These are phyloP conservation scores for Scutellaria baicalensis DNA, from an alignment of 257 asterid genomes.

Conservation along the genomic window DNA sequence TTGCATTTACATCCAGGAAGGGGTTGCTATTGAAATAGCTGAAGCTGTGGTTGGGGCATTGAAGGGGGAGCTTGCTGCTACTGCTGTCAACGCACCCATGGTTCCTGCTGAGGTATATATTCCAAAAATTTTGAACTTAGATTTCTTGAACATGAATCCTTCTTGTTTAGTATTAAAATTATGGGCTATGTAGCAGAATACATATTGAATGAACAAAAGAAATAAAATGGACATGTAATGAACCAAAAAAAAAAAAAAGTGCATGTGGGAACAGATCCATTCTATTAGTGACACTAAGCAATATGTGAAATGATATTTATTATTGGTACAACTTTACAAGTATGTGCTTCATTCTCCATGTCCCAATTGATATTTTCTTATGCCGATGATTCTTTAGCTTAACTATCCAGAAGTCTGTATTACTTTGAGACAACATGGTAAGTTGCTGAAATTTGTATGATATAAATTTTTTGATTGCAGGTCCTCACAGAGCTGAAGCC, in stretches of 20 bases:
- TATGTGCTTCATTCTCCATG: neutral
- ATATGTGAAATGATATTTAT: no score
- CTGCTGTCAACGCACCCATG: conserved; percentile 98
- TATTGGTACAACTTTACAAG: no score
- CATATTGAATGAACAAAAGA: neutral
- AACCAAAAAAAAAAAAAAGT: no score
- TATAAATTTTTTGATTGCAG: conserved; percentile 27
- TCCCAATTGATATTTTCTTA: neutral
- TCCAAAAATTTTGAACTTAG: neutral
- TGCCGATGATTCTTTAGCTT: neutral
- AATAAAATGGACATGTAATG: neutral
- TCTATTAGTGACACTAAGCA: no score
- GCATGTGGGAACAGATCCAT: no score
- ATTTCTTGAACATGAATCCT: neutral
- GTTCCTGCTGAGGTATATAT: conserved; percentile 77
- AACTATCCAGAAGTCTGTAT: neutral
- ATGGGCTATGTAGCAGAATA: neutral
- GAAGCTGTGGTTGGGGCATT: conserved; percentile 97
- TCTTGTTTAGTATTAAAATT: neutral
- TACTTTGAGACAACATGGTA: neutral
- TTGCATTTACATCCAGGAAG: conserved; percentile 54
- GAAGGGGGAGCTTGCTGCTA: conserved; percentile 92
- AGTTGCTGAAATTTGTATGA: neutral
- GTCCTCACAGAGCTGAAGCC: conserved; percentile 87
- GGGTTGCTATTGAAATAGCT: conserved; percentile 94